A percentile compares a stretch with the other conserved stretches of the same genome.
These are phyloP conservation scores for Mycena filopes DNA, from an alignment of 768 basidiomycete genomes.

Conservation along the genomic window DNA sequence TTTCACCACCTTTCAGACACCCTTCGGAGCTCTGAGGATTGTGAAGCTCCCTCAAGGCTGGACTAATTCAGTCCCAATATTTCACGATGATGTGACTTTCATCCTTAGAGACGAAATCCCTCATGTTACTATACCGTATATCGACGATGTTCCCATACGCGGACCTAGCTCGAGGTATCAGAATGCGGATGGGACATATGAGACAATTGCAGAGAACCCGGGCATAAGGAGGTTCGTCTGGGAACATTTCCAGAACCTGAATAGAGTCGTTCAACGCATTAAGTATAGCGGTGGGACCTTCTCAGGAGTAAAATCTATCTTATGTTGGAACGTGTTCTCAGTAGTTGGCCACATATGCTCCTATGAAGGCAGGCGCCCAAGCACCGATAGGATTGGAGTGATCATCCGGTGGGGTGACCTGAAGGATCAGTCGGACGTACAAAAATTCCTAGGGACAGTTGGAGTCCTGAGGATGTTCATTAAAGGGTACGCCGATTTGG, in stretches of 20 bases:
- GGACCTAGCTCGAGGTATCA: background rate
- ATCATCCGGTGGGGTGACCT: too few species aligned
- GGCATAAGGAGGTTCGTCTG: background rate
- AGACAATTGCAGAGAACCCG: background rate
- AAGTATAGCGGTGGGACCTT: background rate
- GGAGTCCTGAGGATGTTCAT: background rate
- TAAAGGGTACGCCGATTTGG: background rate
- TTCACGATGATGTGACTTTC: background rate
- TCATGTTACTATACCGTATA: background rate
- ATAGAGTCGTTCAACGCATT: background rate
- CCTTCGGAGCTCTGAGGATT: background rate
- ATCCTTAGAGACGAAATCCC: background rate
- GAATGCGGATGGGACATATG: background rate
- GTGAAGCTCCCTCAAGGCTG: background rate
- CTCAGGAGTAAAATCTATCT: background rate
- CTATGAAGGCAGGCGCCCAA: too few species aligned
- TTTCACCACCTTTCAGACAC: background rate
- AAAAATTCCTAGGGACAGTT: background rate
- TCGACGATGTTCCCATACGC: background rate
- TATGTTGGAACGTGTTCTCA: background rate
- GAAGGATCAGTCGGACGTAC: background rate
- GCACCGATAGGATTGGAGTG: too few species aligned
- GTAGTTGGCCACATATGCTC: too few species aligned
- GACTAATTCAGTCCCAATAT: background rate
- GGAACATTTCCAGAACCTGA: background rate